Evolutionary conservation across 164 flowering plant genomes (phyloP), one percentile per base, ranked within the genome.

Genomic region (Macadamia tetraphylla): DNA sequence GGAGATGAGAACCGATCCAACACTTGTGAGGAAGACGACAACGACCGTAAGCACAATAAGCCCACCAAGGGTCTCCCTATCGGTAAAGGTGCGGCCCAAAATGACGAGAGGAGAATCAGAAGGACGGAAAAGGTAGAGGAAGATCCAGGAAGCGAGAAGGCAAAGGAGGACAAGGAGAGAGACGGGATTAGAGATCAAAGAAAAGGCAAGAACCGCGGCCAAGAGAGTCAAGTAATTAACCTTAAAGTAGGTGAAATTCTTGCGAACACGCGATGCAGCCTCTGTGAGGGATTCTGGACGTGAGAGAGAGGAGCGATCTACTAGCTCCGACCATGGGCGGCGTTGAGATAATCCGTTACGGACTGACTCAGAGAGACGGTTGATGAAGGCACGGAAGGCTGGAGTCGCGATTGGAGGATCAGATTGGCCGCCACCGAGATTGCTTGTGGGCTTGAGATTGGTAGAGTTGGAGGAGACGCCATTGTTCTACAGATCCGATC

Each of bases 301-400:
- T 63, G 88, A 65, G 69, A 89, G 77, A 62, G 88, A 75, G 71
- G 85, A 56, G 44, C 92, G 85, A 56, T 91, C 97, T 17, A 73
- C 70, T 71, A 91, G 93, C 74, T 91, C 94, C 11, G 73, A 13
- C 93, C 94, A 91, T n/a, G 91, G 86, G 2, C 90, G 90, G 65
- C 90, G 88, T 68, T 83, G 85, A 17, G 95, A 73, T 75, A 86
- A 69, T 53, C 86, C 88, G 62, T 72, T 44, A 44, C 86, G 85
- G 71, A 81, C 64, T 17, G 82, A 58, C 1, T 81, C 83, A 64
- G 88, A 60, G 70, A 87, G 59, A 66, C 80, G 79, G 77, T 76
- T 60, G 71, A 91, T 60, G 85, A 87, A 82, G 58, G 84, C 72
- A 29, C 92, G 91, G 79, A 86, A 73, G 46, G 90, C 96, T 1